phyloP scores from a whole-genome alignment of 2,329 filamentous ascomycete genomes.

The Phialocephala subalpina region DNA sequence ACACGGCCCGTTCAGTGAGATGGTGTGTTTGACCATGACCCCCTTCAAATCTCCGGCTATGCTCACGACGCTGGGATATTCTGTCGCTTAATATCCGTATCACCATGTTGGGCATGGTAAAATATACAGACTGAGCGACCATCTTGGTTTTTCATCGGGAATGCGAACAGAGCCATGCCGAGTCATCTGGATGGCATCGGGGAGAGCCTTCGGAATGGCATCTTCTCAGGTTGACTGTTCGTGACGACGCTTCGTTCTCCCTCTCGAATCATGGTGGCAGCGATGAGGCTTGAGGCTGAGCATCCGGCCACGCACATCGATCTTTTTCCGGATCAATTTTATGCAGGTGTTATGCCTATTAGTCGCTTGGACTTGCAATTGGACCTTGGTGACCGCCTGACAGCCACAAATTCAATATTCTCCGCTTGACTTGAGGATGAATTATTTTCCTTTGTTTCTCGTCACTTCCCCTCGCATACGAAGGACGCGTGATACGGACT shows the following conservation, averaged over 20 bases:
- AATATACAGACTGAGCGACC: conserved; percentile 13
- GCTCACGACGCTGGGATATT: not conserved
- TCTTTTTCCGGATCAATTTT: conserved; percentile 11
- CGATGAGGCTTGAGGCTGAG: conserved; percentile 13
- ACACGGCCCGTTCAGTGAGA: not conserved
- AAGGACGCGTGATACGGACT: conserved; percentile 1
- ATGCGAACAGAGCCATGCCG: not conserved
- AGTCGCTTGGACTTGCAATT: not conserved
- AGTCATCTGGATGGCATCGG: not conserved
- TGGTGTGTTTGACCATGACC: conserved; percentile 8
- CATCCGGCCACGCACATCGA: not conserved
- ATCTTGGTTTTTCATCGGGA: not conserved
- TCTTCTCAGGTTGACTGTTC: not conserved
- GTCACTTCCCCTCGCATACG: not conserved
- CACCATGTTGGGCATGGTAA: not conserved
- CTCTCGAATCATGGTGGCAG: not conserved
- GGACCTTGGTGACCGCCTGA: not conserved
- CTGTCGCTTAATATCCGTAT: not conserved
- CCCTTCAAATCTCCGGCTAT: conserved; percentile 9
- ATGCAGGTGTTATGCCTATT: conserved; percentile 9
- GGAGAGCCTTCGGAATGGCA: too few relatives aligned
- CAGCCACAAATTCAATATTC: conserved; percentile 11
- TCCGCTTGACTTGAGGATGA: not conserved
- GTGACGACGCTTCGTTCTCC: conserved; percentile 7
- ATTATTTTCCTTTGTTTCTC: not conserved